Conservation (phyloP, 139 green algal species). For the Monoraphidium neglectum region DNA sequence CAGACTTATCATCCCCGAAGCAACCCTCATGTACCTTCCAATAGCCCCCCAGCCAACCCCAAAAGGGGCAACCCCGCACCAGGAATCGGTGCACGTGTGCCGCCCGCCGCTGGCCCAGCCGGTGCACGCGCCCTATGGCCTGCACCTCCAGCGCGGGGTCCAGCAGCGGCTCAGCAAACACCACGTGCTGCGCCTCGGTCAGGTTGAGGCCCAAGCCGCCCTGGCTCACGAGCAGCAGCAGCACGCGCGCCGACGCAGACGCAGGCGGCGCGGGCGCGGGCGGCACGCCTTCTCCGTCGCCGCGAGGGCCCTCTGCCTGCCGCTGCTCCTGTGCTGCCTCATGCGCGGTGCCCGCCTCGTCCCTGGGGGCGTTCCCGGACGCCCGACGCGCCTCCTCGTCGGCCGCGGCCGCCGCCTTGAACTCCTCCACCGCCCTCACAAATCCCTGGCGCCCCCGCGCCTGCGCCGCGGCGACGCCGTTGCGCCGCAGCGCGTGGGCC, state of each 20-base stretch:
- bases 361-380: no score
- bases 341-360: neutral
- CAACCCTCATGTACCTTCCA: no score
- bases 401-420: conserved; percentile 34
- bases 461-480: conserved; percentile 52
- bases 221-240: conserved; percentile 80
- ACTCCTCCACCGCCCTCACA: conserved; percentile 54
- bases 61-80: no score
- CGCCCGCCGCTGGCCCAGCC: conserved; percentile 68
- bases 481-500: conserved; percentile 56
- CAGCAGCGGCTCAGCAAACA: conserved; percentile 78
- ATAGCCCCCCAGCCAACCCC: no score
- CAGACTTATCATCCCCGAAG: no score
- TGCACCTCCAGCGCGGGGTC: conserved; percentile 46
- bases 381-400: no score
- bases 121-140: conserved; percentile 65
- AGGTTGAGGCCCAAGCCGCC: conserved; percentile 81
- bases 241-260: conserved; percentile 43
- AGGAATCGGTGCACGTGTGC: conserved; percentile 70
- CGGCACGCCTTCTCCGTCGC: neutral
- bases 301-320: neutral
- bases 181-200: conserved; percentile 84
- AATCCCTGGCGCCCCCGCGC: conserved; percentile 46
- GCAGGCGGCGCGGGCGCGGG: neutral
- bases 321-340: neutral